These are phyloP conservation scores for Jasminum sambac DNA, from an alignment of 257 asterid genomes.

Conservation along the genomic window DNA sequence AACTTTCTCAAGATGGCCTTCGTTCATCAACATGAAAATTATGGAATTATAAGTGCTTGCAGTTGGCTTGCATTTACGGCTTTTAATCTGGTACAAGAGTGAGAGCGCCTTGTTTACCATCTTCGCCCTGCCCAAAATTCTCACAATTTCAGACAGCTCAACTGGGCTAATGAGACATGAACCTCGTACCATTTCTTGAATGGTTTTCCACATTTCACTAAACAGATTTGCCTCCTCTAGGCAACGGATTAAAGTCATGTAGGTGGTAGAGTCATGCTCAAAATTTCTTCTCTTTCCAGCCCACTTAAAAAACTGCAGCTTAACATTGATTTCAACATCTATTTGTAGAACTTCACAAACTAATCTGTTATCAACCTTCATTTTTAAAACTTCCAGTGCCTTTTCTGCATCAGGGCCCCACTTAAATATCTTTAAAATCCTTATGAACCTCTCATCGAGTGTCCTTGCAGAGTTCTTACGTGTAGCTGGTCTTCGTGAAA, in stretches of 20 bases:
- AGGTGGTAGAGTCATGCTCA: constrained; percentile 1
- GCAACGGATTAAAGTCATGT: not conserved
- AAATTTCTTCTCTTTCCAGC: constrained; percentile 1
- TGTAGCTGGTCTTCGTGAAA: not conserved
- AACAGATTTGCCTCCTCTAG: constrained; percentile 1
- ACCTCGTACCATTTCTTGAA: constrained; percentile 2
- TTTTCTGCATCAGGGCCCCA: constrained; percentile 9
- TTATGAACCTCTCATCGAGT: not conserved
- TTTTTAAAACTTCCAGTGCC: constrained; percentile 4
- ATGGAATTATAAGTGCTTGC: constrained; percentile 1
- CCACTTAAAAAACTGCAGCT: not conserved
- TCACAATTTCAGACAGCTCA: not conserved
- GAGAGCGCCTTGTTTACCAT: constrained; percentile 1
- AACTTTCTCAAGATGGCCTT: not conserved
- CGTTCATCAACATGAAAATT: constrained; percentile 6
- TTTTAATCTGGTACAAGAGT: constrained; percentile 1
- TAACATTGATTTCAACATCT: not conserved
- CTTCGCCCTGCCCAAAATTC: constrained; percentile 1
- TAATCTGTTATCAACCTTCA: not conserved
- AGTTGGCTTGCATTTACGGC: constrained; percentile 5
- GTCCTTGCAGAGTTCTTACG: constrained; percentile 1
- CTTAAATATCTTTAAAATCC: constrained; percentile 2
- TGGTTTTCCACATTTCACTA: constrained; percentile 2
- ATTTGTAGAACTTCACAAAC: constrained; percentile 4
- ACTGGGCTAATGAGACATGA: not conserved